phyloP scores from a whole-genome alignment of 768 basidiomycete genomes.

The Mycena capillaripes region DNA sequence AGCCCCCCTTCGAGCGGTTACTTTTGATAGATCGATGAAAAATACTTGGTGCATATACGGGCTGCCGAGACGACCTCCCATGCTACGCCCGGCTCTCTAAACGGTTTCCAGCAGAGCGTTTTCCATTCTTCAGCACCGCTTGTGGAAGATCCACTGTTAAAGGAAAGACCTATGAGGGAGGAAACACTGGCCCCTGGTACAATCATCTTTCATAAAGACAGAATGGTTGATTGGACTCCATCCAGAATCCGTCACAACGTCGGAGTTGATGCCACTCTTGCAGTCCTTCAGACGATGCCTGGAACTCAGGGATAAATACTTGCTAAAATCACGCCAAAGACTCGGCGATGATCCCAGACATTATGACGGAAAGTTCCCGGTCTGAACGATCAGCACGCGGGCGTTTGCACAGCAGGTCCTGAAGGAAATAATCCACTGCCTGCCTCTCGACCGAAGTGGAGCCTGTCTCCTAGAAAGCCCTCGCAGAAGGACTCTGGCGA shows the following conservation, averaged over 20 bases:
- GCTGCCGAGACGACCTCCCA: too few species aligned
- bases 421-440: constrained; percentile 59
- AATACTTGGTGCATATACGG: too few species aligned
- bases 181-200: too few species aligned
- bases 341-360: constrained; percentile 96
- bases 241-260: constrained; percentile 52
- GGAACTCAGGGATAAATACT: constrained; percentile 97
- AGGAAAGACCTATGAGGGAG: too few species aligned
- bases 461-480: constrained; percentile 91
- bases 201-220: too few species aligned
- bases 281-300: constrained; percentile 87
- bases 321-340: constrained; percentile 86
- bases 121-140: too few species aligned
- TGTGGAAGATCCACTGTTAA: too few species aligned
- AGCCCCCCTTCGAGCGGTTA: too few species aligned
- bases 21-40: too few species aligned
- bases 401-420: constrained; percentile 77
- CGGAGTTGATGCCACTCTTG: constrained; percentile 70
- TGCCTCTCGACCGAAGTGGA: constrained; percentile 71
- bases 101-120: too few species aligned
- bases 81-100: too few species aligned
- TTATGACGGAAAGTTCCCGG: constrained; percentile 84
- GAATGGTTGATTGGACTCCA: too few species aligned
- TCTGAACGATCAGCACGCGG: constrained; percentile 71
- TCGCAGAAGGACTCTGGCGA: constrained; percentile 70